phyloP scores from a whole-genome alignment of 2,329 filamentous ascomycete species.

The Achaetomium macrosporum region DNA sequence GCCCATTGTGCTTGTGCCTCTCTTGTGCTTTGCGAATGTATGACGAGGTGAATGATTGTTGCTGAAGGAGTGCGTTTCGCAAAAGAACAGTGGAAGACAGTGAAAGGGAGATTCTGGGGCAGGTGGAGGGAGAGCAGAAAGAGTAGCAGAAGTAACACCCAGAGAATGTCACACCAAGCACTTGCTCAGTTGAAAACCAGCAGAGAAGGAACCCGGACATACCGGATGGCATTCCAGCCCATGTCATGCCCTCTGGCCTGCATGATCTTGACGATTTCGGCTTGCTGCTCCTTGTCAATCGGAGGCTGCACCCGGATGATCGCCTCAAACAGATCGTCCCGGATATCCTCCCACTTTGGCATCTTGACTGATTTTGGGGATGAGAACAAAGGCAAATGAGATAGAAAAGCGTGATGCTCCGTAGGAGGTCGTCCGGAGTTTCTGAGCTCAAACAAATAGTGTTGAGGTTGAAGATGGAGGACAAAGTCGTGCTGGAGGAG shows the following conservation, averaged over 20 bases:
- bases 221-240: constrained; percentile 35
- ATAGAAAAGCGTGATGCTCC: neutral
- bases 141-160: neutral
- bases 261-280: constrained; percentile 23
- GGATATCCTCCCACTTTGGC: constrained; percentile 29
- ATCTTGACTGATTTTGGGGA: constrained; percentile 18
- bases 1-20: constrained; percentile 5
- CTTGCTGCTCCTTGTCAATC: constrained; percentile 25
- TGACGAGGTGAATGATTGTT: no score
- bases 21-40: neutral
- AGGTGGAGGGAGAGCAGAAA: neutral
- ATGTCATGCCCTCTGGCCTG: constrained; percentile 22
- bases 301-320: constrained; percentile 21
- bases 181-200: neutral
- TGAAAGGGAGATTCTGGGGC: neutral
- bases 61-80: neutral
- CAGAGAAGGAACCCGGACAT: constrained; percentile 12
- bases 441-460: no score
- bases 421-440: no score
- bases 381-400: neutral
- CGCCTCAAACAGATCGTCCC: constrained; percentile 27
- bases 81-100: neutral
- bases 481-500: no score
- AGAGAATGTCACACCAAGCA: neutral
- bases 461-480: no score